A percentile compares a stretch with the other conserved stretches of the same genome.
These are phyloP conservation scores for Rubia yunnanensis DNA, from an alignment of 257 asterid species.

Conservation along the genomic window DNA sequence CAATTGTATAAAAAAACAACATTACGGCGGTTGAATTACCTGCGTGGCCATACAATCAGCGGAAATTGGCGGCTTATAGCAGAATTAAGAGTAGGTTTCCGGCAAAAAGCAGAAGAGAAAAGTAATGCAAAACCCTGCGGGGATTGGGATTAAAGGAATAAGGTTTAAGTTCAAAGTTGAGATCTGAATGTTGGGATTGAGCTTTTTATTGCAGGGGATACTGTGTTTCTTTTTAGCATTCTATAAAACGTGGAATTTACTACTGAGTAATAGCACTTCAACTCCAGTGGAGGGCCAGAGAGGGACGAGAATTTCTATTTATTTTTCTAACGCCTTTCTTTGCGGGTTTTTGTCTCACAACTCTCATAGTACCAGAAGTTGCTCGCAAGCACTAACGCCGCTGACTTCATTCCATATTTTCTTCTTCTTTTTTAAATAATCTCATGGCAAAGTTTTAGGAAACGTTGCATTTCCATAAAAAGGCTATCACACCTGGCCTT, in stretches of 20 bases:
- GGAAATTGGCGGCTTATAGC: not conserved
- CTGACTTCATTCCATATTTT: not conserved
- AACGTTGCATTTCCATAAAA: too few species aligned
- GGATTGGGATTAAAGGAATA: not conserved
- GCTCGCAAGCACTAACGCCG: slow-evolving; percentile 1
- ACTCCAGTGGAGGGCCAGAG: not conserved
- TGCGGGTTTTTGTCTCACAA: slow-evolving; percentile 12
- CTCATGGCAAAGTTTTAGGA: too few species aligned
- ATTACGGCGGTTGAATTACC: not conserved
- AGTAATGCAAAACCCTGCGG: not conserved
- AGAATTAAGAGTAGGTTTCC: not conserved
- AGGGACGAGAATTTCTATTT: slow-evolving; percentile 2
- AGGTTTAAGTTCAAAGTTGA: slow-evolving; percentile 1
- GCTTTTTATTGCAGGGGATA: not conserved
- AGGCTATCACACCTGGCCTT: too few species aligned
- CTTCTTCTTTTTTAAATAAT: slow-evolving; percentile 1
- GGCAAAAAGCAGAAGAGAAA: not conserved
- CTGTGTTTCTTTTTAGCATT: not conserved
- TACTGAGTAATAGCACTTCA: not conserved
- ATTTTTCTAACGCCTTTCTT: slow-evolving; percentile 1
- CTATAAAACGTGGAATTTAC: not conserved
- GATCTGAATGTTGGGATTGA: slow-evolving; percentile 12
- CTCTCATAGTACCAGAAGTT: not conserved
- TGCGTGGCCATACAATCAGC: not conserved
- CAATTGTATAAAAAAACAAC: not conserved